Base-by-base conservation (phyloP, 495 filamentous ascomycete species). In the Xylaria scruposa region DNA sequence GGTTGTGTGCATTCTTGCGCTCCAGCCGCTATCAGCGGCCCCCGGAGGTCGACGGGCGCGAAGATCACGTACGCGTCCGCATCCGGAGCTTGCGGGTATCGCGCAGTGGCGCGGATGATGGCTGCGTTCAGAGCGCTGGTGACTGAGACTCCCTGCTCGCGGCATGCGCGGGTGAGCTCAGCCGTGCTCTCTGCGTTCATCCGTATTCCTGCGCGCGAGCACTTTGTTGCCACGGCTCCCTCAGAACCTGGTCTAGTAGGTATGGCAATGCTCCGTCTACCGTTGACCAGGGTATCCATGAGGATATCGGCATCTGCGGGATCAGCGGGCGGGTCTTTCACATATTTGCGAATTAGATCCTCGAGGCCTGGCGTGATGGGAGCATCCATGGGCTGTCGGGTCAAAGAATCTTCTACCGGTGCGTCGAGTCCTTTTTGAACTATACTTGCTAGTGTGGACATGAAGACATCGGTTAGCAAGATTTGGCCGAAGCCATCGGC, bases 401-500 rank as follows among this genome's bases (percentile, higher is more conserved):
- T 15, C 2, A 63, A 10, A 12, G n/a, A 67, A 31, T 8, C 31
- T 19, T 68, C 56, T 12, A 71, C n/a, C 0, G 68, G 31, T 15
- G 49, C 47, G 19, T 69, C 56, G 3, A 56, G 6, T 19, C 31
- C 49, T 9, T 26, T 40, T 10, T 17, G 1, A 19, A 69, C 0
- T 15, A 54, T 42, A 1, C 53, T 40, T 5, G 70, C 68, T 3
- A 78, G 33, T 3, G 51, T 33, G 5, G 47, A 13, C 36, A 80
- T 54, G 40, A 78, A 77, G 17, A 61, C 54, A 29, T 80, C 56
- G 2, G 64, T 47, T 1, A 80, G 61, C 67, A 72, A 70, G 17
- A 56, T 67, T 36, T 72, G 71, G 4, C 78, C 78, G 15, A 80
- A 44, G 21, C 71, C 78, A 58, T 80, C 78, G 19, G 70, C 67